Evolutionary conservation across 2,329 filamentous ascomycete genomes (phyloP).

Genomic region (Coniosporium tulheliwenetii): DNA sequence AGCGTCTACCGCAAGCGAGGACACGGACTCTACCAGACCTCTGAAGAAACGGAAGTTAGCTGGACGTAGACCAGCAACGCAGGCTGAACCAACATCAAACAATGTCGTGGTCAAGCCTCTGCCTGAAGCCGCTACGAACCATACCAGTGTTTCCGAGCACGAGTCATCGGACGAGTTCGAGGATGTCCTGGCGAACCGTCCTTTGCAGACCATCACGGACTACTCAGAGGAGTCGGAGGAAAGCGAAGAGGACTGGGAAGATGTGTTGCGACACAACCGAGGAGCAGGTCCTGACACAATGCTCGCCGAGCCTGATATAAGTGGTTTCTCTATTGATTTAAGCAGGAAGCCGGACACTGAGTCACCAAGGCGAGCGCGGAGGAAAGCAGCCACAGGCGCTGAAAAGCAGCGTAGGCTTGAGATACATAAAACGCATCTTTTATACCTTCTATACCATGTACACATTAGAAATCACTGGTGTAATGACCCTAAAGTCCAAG

Average conservation of each 20-base stretch:
- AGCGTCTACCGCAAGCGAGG: neutral
- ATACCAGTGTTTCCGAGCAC: constrained; percentile 6
- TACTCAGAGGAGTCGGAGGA: constrained; percentile 40
- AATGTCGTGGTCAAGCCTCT: neutral
- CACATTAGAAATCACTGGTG: constrained; percentile 77
- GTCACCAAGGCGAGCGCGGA: constrained; percentile 18
- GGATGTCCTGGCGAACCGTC: too few relatives aligned
- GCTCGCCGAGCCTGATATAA: constrained; percentile 12
- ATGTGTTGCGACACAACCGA: constrained; percentile 27
- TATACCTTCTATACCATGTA: constrained; percentile 68
- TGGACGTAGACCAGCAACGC: neutral
- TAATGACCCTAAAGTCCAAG: constrained; percentile 58
- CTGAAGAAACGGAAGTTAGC: neutral
- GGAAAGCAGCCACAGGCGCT: constrained; percentile 37
- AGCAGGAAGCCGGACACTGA: constrained; percentile 17
- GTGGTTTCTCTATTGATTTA: constrained; percentile 25
- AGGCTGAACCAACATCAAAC: neutral
- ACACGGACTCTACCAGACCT: neutral
- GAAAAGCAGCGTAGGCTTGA: constrained; percentile 51
- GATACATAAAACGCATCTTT: constrained; percentile 72
- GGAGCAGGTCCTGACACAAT: constrained; percentile 7
- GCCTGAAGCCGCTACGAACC: constrained; percentile 4
- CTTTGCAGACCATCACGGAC: constrained; percentile 5
- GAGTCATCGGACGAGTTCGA: neutral
- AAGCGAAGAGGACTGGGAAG: constrained; percentile 48